phyloP scores from a whole-genome alignment of 805 yeast genomes.

The Barnettozyma populi region DNA sequence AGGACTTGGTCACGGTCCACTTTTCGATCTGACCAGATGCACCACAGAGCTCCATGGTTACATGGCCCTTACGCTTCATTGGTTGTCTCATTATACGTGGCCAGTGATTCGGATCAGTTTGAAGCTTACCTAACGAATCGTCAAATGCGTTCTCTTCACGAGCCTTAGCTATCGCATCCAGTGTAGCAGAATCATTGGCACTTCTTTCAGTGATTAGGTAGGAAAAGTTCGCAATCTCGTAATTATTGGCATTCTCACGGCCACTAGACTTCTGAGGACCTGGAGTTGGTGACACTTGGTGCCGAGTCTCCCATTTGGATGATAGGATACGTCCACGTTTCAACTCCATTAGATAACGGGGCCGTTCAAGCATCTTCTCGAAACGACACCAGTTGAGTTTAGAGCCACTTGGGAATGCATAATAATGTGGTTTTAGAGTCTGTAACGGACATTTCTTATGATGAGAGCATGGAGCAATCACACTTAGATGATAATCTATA shows the following conservation, averaged over 20 bases:
- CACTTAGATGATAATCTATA: constrained; percentile 43
- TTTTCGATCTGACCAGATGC: constrained; percentile 76
- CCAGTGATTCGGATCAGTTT: constrained; percentile 39
- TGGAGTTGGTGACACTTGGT: constrained; percentile 35
- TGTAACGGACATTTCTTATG: constrained; percentile 85
- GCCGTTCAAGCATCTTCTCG: constrained; percentile 67
- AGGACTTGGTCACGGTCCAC: constrained; percentile 81
- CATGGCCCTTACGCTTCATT: constrained; percentile 74
- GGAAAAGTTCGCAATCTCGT: constrained; percentile 67
- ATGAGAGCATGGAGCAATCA: constrained; percentile 89
- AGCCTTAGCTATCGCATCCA: constrained; percentile 36
- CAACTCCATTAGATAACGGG: constrained; percentile 73
- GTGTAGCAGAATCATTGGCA: constrained; percentile 34
- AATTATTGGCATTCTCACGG: constrained; percentile 62
- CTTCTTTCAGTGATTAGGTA: constrained; percentile 70
- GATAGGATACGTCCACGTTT: constrained; percentile 77
- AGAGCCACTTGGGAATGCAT: constrained; percentile 49
- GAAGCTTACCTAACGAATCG: constrained; percentile 24
- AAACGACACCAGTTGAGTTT: constrained; percentile 72
- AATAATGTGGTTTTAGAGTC: constrained; percentile 64
- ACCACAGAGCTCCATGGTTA: constrained; percentile 71
- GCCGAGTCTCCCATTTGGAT: constrained; percentile 58
- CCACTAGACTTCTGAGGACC: constrained; percentile 56
- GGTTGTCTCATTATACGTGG: constrained; percentile 75
- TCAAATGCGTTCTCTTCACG: constrained; percentile 29